These are phyloP conservation scores for Amaranthus tricolor DNA, from an alignment of 179 eudicot genomes.

Conservation along the genomic window DNA sequence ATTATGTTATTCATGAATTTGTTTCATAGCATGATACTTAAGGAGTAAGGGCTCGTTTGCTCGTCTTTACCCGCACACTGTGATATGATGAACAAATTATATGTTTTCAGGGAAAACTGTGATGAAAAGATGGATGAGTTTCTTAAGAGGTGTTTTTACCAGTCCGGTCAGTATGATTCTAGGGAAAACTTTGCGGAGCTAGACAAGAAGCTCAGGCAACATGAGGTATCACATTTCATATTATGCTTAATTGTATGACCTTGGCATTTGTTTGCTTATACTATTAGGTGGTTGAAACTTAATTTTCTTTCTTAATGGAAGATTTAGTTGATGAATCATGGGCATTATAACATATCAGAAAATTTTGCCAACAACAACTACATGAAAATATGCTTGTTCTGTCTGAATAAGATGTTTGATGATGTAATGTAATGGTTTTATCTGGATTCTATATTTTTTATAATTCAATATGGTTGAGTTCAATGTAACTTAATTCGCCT, in stretches of 20 bases:
- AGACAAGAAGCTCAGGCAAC: constrained; percentile 73
- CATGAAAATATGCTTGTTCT: no score
- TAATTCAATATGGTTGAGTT: no score
- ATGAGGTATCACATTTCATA: constrained; percentile 56
- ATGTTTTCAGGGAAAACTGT: constrained; percentile 71
- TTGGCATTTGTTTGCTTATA: not conserved
- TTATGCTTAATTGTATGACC: not conserved
- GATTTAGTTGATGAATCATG: not conserved
- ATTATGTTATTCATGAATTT: not conserved
- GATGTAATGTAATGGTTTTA: no score
- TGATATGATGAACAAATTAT: not conserved
- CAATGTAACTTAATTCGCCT: no score
- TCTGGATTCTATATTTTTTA: no score
- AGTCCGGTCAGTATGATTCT: constrained; percentile 84
- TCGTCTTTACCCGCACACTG: no score
- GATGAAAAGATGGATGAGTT: constrained; percentile 90
- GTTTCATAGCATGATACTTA: not conserved
- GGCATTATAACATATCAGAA: not conserved
- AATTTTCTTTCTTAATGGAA: not conserved
- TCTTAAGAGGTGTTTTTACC: constrained; percentile 82
- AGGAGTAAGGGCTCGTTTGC: not conserved
- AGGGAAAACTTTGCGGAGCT: constrained; percentile 60
- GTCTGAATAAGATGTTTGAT: no score
- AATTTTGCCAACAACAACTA: no score
- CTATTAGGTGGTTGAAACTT: not conserved